Conservation (phyloP, 257 asterid genomes). For the Euphrasia confusa region DNA sequence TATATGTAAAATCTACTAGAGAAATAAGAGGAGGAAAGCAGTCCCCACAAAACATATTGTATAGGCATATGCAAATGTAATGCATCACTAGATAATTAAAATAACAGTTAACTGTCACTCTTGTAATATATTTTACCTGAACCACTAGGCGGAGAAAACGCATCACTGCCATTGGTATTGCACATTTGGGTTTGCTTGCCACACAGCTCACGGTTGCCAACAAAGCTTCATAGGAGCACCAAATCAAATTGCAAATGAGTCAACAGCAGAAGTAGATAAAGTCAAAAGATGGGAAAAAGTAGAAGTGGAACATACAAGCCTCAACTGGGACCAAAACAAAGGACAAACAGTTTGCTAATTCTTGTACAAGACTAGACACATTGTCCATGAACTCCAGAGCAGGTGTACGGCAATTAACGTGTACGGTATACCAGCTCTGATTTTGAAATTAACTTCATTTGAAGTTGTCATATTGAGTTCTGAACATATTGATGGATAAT, state of each 20-base stretch:
- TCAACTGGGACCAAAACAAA: conserved; percentile 6
- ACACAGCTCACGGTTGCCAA: conserved; percentile 89
- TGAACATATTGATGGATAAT: conserved; percentile 6
- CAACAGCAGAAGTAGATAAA: conserved; percentile 1
- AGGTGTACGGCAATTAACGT: conserved; percentile 1
- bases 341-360: conserved; percentile 14
- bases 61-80: not conserved
- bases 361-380: conserved; percentile 10
- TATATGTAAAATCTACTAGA: too few species aligned
- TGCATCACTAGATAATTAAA: not conserved
- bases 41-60: not conserved
- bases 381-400: conserved; percentile 9
- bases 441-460: not conserved
- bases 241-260: conserved; percentile 14
- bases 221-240: conserved; percentile 51
- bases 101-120: conserved; percentile 9
- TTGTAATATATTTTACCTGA: conserved; percentile 42
- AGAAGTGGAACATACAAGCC: conserved; percentile 3
- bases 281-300: not conserved
- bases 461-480: not conserved
- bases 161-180: conserved; percentile 41
- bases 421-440: conserved; percentile 1
- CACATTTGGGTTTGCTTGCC: conserved; percentile 70
- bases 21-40: not conserved
- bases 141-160: conserved; percentile 36